Evolutionary conservation across 441 rosid species (phyloP).

Genomic region (Dalechampia spathulata): DNA sequence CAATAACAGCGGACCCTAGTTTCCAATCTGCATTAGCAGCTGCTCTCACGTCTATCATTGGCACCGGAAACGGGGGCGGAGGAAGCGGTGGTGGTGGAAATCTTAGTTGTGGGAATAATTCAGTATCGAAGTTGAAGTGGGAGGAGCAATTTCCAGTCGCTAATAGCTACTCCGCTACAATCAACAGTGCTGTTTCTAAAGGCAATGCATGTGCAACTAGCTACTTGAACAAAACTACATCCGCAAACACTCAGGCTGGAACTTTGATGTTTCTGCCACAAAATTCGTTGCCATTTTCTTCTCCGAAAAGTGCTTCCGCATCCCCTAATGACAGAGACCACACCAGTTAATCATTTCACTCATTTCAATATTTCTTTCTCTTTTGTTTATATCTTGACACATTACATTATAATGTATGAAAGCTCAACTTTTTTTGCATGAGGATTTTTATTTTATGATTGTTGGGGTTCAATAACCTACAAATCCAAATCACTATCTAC

Average conservation of each 20-base stretch:
- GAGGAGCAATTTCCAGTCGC: slow-evolving; percentile 24
- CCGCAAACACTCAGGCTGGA: slow-evolving; percentile 19
- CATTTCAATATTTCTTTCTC: too few species aligned
- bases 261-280: slow-evolving; percentile 29
- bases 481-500: too few species aligned
- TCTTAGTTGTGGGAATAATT: slow-evolving; percentile 8
- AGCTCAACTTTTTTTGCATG: too few species aligned
- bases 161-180: slow-evolving; percentile 11
- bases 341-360: slow-evolving; percentile 14
- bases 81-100: slow-evolving; percentile 11
- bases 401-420: too few species aligned
- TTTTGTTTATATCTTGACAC: too few species aligned
- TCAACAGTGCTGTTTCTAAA: neutral
- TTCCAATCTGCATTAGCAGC: slow-evolving; percentile 71
- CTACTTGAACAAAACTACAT: slow-evolving; percentile 29
- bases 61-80: slow-evolving; percentile 7
- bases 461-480: too few species aligned
- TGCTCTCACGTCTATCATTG: slow-evolving; percentile 71
- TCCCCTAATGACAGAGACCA: slow-evolving; percentile 29
- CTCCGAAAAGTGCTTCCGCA: slow-evolving; percentile 29
- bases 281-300: slow-evolving; percentile 26
- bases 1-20: slow-evolving; percentile 68
- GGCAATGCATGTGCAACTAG: slow-evolving; percentile 30
- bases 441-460: too few species aligned
- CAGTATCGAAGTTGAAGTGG: slow-evolving; percentile 24